Evolutionary conservation across 495 filamentous ascomycete species (phyloP).

Genomic region (Acidomyces sp.): DNA sequence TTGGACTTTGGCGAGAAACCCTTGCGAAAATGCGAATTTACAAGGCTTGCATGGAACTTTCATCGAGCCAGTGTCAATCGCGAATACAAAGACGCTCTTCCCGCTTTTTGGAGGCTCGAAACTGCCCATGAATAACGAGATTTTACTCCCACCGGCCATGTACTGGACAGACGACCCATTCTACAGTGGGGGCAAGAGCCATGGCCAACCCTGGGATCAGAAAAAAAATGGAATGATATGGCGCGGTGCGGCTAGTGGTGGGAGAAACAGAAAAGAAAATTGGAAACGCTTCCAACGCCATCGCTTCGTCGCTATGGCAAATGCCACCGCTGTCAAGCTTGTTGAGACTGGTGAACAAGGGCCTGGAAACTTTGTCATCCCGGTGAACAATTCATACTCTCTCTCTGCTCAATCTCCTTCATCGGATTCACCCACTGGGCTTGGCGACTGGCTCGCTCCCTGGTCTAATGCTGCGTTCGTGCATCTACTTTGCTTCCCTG

Average conservation of each 20-base stretch:
- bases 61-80: constrained; percentile 47
- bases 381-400: constrained; percentile 18
- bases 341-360: constrained; percentile 21
- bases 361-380: constrained; percentile 23
- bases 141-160: constrained; percentile 65
- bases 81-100: constrained; percentile 43
- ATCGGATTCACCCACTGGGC: constrained; percentile 3
- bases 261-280: constrained; percentile 46
- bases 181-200: constrained; percentile 47
- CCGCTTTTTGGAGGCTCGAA: constrained; percentile 70
- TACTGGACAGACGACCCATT: constrained; percentile 58
- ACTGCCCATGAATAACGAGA: constrained; percentile 65
- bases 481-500: constrained; percentile 25
- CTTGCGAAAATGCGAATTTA: constrained; percentile 25
- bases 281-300: constrained; percentile 62
- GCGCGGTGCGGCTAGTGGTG: constrained; percentile 60
- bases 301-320: constrained; percentile 57
- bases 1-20: constrained; percentile 24
- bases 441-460: constrained; percentile 25
- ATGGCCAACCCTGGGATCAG: constrained; percentile 37
- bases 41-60: constrained; percentile 56
- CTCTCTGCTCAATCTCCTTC: constrained; percentile 14
- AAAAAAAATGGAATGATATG: constrained; percentile 49
- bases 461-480: constrained; percentile 25
- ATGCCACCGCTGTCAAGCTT: constrained; percentile 42